Percentiles rank a stretch among this genome's conserved stretches.
These are phyloP conservation scores for Paracoccidioides brasiliensis DNA, from an alignment of 2,329 filamentous ascomycete species.

Conservation along the genomic window DNA sequence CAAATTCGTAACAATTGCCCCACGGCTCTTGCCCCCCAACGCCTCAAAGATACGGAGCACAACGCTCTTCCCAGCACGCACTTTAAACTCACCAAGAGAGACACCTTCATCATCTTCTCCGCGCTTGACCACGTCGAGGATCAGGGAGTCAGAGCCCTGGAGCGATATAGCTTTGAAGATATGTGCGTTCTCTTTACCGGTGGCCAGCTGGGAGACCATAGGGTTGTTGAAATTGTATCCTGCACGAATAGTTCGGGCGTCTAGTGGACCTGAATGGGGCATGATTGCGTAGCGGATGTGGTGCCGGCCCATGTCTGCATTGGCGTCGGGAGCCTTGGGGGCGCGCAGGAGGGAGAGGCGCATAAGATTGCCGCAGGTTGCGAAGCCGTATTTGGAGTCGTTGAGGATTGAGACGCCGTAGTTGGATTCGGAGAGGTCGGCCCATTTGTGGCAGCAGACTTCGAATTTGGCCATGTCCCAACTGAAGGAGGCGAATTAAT, in stretches of 20 bases:
- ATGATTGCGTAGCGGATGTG: slow-evolving; percentile 81
- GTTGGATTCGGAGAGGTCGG: slow-evolving; percentile 73
- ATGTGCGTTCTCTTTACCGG: slow-evolving; percentile 12
- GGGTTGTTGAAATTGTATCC: slow-evolving; percentile 88
- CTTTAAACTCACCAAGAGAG: slow-evolving; percentile 44
- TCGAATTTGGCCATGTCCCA: slow-evolving; percentile 99
- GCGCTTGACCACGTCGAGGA: slow-evolving; percentile 84
- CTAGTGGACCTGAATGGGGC: slow-evolving; percentile 63
- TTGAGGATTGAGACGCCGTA: slow-evolving; percentile 91
- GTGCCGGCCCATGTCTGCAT: slow-evolving; percentile 88
- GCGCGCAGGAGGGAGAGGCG: slow-evolving; percentile 72
- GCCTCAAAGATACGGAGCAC: slow-evolving; percentile 80
- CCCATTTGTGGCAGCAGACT: slow-evolving; percentile 90
- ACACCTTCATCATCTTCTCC: slow-evolving; percentile 75
- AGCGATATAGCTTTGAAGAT: slow-evolving; percentile 50
- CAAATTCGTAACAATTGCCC: slow-evolving; percentile 54
- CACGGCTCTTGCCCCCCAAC: slow-evolving; percentile 66
- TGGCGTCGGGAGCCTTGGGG: slow-evolving; percentile 82
- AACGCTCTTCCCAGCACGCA: slow-evolving; percentile 61
- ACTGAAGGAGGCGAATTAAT: slow-evolving; percentile 26
- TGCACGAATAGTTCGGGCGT: slow-evolving; percentile 61
- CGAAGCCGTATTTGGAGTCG: slow-evolving; percentile 92
- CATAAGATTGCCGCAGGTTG: slow-evolving; percentile 80
- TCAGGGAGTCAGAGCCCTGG: slow-evolving; percentile 51
- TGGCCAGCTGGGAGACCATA: slow-evolving; percentile 42